phyloP scores from a whole-genome alignment of 2,329 filamentous ascomycete genomes.

The Magnaporthiopsis poae region DNA sequence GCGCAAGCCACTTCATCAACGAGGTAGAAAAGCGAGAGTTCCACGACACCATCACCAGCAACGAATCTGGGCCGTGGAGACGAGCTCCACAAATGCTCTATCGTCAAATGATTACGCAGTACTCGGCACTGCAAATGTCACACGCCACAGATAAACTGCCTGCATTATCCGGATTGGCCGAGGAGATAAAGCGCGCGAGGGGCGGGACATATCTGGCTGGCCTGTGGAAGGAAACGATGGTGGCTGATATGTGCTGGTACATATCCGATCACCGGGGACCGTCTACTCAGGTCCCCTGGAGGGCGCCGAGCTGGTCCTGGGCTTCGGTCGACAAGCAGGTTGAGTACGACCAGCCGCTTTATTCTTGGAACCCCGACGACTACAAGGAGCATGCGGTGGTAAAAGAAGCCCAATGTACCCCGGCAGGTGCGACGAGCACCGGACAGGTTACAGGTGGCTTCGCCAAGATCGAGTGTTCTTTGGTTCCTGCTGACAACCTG shows the following conservation, averaged over 20 bases:
- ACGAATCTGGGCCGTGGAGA: neutral
- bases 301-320: neutral
- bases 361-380: fast-evolving
- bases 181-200: neutral
- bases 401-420: neutral
- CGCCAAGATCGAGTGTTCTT: neutral
- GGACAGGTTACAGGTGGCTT: neutral
- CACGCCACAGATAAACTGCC: neutral
- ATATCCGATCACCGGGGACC: neutral
- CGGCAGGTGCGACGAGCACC: neutral
- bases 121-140: neutral
- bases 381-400: neutral
- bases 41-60: neutral
- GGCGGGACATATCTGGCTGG: neutral
- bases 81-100: neutral
- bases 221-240: neutral
- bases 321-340: neutral
- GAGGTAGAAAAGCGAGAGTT: neutral
- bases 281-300: neutral
- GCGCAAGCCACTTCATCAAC: neutral
- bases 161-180: neutral
- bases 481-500: neutral
- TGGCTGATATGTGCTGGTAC: neutral
- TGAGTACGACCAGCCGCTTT: neutral
- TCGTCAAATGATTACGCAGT: neutral